Percentiles rank a stretch among this genome's conserved stretches.
phyloP scores from a whole-genome alignment of 768 basidiomycete genomes.

The Collybia mongolica region DNA sequence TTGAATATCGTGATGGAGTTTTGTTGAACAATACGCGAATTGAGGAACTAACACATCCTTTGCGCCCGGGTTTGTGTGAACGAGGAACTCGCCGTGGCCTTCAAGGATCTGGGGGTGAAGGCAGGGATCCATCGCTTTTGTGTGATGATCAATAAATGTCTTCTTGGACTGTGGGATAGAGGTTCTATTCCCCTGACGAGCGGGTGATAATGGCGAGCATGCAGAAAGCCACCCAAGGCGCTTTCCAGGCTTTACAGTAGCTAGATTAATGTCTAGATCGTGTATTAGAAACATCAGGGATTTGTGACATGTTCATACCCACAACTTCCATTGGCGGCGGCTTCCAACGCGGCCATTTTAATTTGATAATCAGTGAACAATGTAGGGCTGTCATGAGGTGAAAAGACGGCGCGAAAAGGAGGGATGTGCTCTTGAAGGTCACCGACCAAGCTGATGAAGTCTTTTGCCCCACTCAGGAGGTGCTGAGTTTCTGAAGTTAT shows the following conservation, averaged over 20 bases:
- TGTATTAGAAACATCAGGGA: neutral
- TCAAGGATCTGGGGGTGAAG: conserved; percentile 28
- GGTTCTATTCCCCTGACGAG: conserved; percentile 15
- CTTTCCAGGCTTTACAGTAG: conserved; percentile 6
- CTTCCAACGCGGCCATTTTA: conserved; percentile 14
- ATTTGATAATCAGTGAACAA: conserved; percentile 20
- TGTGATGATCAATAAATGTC: conserved; percentile 39
- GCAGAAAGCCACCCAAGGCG: conserved; percentile 21
- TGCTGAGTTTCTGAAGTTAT: conserved; percentile 13
- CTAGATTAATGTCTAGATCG: conserved; percentile 13
- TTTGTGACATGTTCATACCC: neutral
- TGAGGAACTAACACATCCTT: conserved; percentile 31
- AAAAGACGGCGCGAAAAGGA: conserved; percentile 35
- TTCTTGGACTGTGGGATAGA: conserved; percentile 10
- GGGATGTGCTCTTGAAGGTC: conserved; percentile 30
- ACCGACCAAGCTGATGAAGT: conserved; percentile 23
- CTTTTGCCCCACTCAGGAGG: conserved; percentile 14
- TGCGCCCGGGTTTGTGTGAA: conserved; percentile 28
- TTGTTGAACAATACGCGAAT: conserved; percentile 41
- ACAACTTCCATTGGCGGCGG: conserved; percentile 10
- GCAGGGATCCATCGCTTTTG: conserved; percentile 37
- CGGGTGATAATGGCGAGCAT: conserved; percentile 22
- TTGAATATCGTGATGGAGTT: conserved; percentile 46
- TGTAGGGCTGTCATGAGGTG: conserved; percentile 30
- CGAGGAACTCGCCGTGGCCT: conserved; percentile 40